Evolutionary conservation across 768 basidiomycete genomes (phyloP), one percentile per base, ranked within the genome.

Genomic region (Lactarius hengduanensis): DNA sequence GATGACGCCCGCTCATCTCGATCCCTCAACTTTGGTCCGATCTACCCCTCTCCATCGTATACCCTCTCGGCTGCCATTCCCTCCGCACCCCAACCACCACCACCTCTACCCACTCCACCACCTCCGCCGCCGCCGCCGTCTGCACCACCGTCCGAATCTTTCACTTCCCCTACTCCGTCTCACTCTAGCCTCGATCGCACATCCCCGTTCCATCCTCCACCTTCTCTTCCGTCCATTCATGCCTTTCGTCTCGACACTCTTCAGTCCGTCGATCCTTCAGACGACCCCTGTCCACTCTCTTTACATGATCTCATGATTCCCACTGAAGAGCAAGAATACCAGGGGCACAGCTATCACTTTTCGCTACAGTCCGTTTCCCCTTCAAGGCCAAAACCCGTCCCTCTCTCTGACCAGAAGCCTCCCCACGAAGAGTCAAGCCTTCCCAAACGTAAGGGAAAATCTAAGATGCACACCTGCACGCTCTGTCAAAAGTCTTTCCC

Each of bases 381-480:
- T 28, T 57, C 65, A 43, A 60, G 43, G 28, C 32, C 68, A 43
- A 57, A 26, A n/a, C 34, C 64, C 22, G 30, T 45, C 38, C 28
- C 58, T 30, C n/a, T 61, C 41, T 45, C 61, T 28, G 62, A 63
- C 47, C 63, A 60, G 41, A 60, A 45, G 22, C 56, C 38, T 10
- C 45, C 43, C 8, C 59, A 53, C 26, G 62, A 64, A 7, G 62
- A 69, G 15, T 32, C 57, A 16, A 54, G 4, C 56, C 32, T 45
- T 36, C 47, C 67, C 36, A 69, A 69, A 58, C 57, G 60, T 8
- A 67, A 67, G 36, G 73, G 79, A 62, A 79, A 73, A 38, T 73
- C 78, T 1, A 80, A 81, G 56, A 80, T 80, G 78, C 79, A 80
- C 63, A 68, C 73, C 63, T 80, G 79, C 55, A 32, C 58, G 2